These are phyloP conservation scores for Penicillium arizonense DNA, from an alignment of 495 filamentous ascomycete genomes.

Conservation along the genomic window DNA sequence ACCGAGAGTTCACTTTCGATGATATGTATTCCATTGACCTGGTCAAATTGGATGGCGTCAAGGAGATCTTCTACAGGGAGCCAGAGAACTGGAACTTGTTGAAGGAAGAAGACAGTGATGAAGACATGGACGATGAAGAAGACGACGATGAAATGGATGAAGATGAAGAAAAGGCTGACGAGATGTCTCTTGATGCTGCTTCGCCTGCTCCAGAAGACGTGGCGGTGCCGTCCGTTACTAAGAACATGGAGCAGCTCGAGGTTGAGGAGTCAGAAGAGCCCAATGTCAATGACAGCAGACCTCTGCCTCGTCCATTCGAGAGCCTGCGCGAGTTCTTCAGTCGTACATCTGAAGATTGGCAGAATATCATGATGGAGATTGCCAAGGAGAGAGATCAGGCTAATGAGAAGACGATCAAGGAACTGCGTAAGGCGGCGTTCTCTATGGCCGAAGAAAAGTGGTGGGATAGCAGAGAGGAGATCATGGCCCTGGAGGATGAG, in stretches of 20 bases:
- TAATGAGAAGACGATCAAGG: constrained; percentile 70
- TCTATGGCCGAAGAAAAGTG: constrained; percentile 89
- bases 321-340: constrained; percentile 87
- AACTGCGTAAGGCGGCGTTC: constrained; percentile 86
- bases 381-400: constrained; percentile 56
- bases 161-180: constrained; percentile 45
- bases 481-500: constrained; percentile 89
- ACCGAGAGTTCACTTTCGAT: constrained; percentile 91
- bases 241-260: constrained; percentile 63
- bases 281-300: constrained; percentile 43
- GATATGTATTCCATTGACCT: constrained; percentile 91
- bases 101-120: constrained; percentile 66
- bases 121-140: constrained; percentile 66
- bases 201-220: constrained; percentile 36
- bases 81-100: constrained; percentile 82
- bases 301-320: constrained; percentile 79
- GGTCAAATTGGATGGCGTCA: constrained; percentile 86
- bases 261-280: constrained; percentile 56
- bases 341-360: constrained; percentile 87
- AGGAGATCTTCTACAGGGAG: constrained; percentile 80
- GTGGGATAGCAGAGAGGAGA: constrained; percentile 98
- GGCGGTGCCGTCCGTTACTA: constrained; percentile 40
- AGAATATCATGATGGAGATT: constrained; percentile 72
- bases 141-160: constrained; percentile 65
- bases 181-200: constrained; percentile 38